Conservation (phyloP, 768 basidiomycete species). For the Multifurca ochricompacta region DNA sequence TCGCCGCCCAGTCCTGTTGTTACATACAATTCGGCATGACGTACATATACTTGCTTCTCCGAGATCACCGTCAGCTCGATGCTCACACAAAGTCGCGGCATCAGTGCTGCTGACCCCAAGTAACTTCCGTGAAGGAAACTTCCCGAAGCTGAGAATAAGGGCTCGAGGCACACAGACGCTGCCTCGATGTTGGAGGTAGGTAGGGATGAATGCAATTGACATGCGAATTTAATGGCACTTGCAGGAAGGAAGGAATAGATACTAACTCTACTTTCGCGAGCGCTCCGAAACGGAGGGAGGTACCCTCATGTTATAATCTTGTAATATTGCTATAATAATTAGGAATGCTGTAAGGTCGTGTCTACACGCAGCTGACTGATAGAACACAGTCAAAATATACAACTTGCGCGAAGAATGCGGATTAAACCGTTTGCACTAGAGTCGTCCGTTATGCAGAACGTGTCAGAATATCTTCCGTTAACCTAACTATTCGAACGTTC, state of each 20-base stretch:
- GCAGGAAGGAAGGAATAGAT: not conserved
- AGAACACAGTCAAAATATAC: not conserved
- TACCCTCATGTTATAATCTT: not conserved
- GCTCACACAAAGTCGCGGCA: too few relatives aligned
- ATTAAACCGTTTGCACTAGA: not conserved
- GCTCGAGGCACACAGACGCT: not conserved
- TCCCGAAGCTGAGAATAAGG: not conserved
- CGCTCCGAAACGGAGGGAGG: not conserved
- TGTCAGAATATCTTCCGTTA: constrained; percentile 11
- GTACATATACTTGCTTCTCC: too few relatives aligned
- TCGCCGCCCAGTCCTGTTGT: too few relatives aligned
- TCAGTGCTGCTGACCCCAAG: not conserved
- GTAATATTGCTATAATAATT: not conserved
- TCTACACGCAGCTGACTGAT: not conserved
- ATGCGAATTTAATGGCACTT: not conserved
- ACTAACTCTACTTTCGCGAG: not conserved
- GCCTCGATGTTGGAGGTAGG: not conserved
- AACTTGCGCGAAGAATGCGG: not conserved
- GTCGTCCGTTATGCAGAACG: not conserved
- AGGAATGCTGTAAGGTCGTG: not conserved
- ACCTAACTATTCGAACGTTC: constrained; percentile 15
- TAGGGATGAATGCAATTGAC: not conserved
- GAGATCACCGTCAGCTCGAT: too few relatives aligned
- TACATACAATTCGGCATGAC: not conserved
- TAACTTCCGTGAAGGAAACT: not conserved